A percentile compares a stretch with the other conserved stretches of the same genome.
Evolutionary conservation across 2,329 filamentous ascomycete genomes (phyloP).

Genomic region (Xylaria digitata): DNA sequence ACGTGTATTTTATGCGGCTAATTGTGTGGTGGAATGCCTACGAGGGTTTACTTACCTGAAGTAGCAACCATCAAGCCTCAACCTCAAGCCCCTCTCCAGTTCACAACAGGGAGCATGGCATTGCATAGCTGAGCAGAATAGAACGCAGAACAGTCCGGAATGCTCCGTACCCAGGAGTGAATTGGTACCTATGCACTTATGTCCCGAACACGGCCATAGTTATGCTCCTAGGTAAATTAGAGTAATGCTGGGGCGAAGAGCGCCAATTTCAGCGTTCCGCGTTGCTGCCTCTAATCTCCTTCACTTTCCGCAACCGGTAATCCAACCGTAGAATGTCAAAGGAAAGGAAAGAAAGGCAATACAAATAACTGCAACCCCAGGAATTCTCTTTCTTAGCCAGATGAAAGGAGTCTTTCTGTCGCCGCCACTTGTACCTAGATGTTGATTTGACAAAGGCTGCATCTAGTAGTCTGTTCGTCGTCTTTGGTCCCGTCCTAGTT

Average conservation of each 20-base stretch:
- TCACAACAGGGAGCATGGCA: constrained; percentile 28
- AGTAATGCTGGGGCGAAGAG: constrained; percentile 29
- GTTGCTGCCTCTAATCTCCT: constrained; percentile 32
- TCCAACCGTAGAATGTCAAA: constrained; percentile 42
- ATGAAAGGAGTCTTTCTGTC: constrained; percentile 43
- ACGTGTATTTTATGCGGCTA: constrained; percentile 8
- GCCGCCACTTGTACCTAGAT: constrained; percentile 35
- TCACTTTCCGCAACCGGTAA: constrained; percentile 49
- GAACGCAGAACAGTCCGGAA: constrained; percentile 40
- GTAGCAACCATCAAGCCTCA: constrained; percentile 31
- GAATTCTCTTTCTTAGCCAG: constrained; percentile 43
- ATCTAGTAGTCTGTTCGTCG: constrained; percentile 36
- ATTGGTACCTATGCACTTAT: constrained; percentile 25
- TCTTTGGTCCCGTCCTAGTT: constrained; percentile 30
- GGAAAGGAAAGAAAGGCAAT: constrained; percentile 42
- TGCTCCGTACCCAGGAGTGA: constrained; percentile 43
- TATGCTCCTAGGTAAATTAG: constrained; percentile 41
- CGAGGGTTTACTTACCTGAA: constrained; percentile 27
- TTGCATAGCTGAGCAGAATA: constrained; percentile 30
- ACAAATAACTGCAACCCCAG: constrained; percentile 49
- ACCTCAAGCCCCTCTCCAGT: constrained; percentile 24
- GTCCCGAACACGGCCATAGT: constrained; percentile 45
- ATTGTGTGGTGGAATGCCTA: constrained; percentile 11
- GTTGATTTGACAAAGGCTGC: constrained; percentile 46
- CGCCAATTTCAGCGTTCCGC: constrained; percentile 30